phyloP scores from a whole-genome alignment of 2,329 filamentous ascomycete species.

The Tolypocladium cylindrosporum region DNA sequence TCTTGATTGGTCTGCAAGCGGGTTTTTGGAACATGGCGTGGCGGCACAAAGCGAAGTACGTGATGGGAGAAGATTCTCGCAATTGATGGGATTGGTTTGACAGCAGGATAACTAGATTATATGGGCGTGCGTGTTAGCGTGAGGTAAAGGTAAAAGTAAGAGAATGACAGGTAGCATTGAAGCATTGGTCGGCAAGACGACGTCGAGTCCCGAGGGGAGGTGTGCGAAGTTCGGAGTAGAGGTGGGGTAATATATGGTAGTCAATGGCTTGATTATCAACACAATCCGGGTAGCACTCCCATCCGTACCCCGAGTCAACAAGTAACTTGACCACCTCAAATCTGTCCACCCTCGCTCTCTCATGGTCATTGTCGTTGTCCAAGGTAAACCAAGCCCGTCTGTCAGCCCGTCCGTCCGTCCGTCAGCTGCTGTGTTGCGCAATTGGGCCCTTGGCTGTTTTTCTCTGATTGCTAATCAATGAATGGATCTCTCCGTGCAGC shows the following conservation, averaged over 20 bases:
- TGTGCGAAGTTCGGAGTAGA: neutral
- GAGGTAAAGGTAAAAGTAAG: neutral
- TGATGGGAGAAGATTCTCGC: neutral
- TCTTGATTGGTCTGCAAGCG: neutral
- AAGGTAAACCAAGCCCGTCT: too few relatives aligned
- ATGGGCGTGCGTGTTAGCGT: neutral
- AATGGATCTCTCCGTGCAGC: neutral
- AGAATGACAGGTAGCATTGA: neutral
- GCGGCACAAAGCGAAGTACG: neutral
- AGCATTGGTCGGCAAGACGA: too few relatives aligned
- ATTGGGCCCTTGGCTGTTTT: neutral
- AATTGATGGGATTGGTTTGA: neutral
- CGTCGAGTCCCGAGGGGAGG: neutral
- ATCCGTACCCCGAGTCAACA: neutral
- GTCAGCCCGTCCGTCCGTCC: too few relatives aligned
- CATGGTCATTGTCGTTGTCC: too few relatives aligned
- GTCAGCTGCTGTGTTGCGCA: too few relatives aligned
- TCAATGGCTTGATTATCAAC: neutral
- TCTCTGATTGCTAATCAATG: neutral
- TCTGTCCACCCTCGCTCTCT: too few relatives aligned
- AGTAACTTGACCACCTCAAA: neutral
- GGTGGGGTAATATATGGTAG: neutral
- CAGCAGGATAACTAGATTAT: neutral
- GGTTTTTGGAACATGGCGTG: neutral
- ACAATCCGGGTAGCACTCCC: neutral